phyloP scores from a whole-genome alignment of 1,284 basidiomycete genomes.

The Heterobasidion occidentale region DNA sequence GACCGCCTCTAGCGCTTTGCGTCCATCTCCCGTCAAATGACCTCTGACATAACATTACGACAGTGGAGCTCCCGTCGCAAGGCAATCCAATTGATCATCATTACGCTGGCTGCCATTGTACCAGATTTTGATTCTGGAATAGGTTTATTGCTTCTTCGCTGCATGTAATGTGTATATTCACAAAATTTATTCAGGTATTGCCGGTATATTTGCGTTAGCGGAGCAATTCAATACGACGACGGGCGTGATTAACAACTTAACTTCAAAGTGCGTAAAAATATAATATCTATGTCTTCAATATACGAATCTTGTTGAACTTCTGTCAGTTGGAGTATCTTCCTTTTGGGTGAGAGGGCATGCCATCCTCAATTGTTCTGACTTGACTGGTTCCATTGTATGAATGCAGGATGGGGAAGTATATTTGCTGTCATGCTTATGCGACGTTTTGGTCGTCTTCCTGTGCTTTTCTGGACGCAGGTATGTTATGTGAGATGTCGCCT shows the following conservation, averaged over 20 bases:
- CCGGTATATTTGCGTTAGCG: slow-evolving; percentile 52
- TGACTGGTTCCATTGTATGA: neutral
- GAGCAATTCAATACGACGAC: slow-evolving; percentile 49
- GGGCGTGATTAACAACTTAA: slow-evolving; percentile 54
- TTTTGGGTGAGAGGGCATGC: slow-evolving; percentile 34
- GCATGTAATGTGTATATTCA: neutral
- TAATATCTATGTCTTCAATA: neutral
- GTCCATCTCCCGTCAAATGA: neutral
- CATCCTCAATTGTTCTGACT: neutral
- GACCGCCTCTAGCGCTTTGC: neutral
- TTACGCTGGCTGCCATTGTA: slow-evolving; percentile 58
- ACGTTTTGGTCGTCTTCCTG: slow-evolving; percentile 49
- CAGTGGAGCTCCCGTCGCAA: slow-evolving; percentile 26
- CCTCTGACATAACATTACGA: slow-evolving; percentile 12
- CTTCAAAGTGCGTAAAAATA: slow-evolving; percentile 40
- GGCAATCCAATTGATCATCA: slow-evolving; percentile 46
- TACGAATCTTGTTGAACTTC: neutral
- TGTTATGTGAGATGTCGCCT: slow-evolving; percentile 4
- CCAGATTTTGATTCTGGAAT: slow-evolving; percentile 66
- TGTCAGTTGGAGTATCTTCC: slow-evolving; percentile 61
- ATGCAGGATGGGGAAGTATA: slow-evolving; percentile 50
- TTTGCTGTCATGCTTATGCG: slow-evolving; percentile 53
- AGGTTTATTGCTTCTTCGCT: slow-evolving; percentile 25
- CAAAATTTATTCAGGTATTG: slow-evolving; percentile 36
- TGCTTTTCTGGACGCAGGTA: slow-evolving; percentile 59